Base-by-base conservation (phyloP, 306 rosid genomes). In the Fagus crenata region DNA sequence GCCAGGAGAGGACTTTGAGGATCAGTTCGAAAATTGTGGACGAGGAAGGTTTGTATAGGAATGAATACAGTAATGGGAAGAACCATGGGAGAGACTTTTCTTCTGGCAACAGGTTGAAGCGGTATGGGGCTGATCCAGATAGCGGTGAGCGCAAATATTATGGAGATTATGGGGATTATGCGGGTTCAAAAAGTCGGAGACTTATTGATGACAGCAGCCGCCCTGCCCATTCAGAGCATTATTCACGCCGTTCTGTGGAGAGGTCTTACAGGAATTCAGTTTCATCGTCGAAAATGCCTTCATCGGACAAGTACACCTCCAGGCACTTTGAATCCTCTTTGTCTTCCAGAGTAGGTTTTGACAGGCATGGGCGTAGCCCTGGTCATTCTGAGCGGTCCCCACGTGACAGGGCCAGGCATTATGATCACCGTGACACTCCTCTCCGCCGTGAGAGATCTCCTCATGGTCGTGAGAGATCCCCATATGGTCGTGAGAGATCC, bases 381-480 rank as follows among this genome's bases (percentile, higher is more conserved):
- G 93, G 79, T 77, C 96, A 86, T 87, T 81, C 89, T 80, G 99
- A 95, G 72, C 76, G 93, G 74, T 95, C 98, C 75, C 97, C 98
- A 42, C 93, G 82, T 28, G 99, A 92, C 55, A 79, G 91, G 78
- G 72, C 78, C 49, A 86, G 92, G 75, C 84, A 85, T 84, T 87
- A 87, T 80, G 97, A 93, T 81, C 85, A 91, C 63, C 87, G 89
- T 72, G 97, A 88, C 60, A 81, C 88, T 33, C 89, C 97, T 33
- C 83, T 67, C 33, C 86, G 76, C 22, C 86, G 89, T 5, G 86
- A 75, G 43, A 79, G 39, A 40, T 87, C 92, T 2, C 92, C 89
- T n/a, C 73, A 82, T 75, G 75, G 46, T 31, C 76, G 92, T 51
- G 98, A n/a, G n/a, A n/a, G n/a, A n/a, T n/a, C n/a, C n/a, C n/a